Evolutionary conservation across 164 flowering plant species (phyloP).

Genomic region (Magnolia changhungtana): DNA sequence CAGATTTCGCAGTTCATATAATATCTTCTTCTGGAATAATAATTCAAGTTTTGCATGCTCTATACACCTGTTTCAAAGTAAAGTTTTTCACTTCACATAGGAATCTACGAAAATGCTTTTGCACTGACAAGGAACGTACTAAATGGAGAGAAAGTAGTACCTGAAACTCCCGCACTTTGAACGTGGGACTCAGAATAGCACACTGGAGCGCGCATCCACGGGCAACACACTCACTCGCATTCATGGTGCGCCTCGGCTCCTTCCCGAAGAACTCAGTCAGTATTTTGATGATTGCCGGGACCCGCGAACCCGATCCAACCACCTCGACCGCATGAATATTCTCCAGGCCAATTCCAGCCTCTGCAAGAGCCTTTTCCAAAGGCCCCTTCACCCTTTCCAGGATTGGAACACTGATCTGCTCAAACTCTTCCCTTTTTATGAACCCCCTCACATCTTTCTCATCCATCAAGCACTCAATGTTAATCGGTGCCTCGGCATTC

Average conservation of each 20-base stretch:
- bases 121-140: neutral
- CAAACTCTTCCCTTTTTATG: slow-evolving; percentile 87
- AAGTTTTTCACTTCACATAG: too few species aligned
- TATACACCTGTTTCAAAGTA: too few species aligned
- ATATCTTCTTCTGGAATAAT: too few species aligned
- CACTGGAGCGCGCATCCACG: slow-evolving; percentile 81
- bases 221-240: slow-evolving; percentile 95
- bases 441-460: slow-evolving; percentile 83
- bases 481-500: slow-evolving; percentile 78
- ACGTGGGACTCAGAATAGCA: slow-evolving; percentile 88
- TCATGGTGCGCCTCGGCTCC: slow-evolving; percentile 92
- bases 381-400: slow-evolving; percentile 81
- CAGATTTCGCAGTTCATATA: too few species aligned
- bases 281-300: slow-evolving; percentile 77
- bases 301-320: slow-evolving; percentile 85
- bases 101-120: neutral
- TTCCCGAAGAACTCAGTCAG: slow-evolving; percentile 80
- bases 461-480: slow-evolving; percentile 89
- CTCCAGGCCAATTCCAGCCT: slow-evolving; percentile 66
- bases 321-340: slow-evolving; percentile 75
- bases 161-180: slow-evolving; percentile 93
- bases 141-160: slow-evolving; percentile 25
- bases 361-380: slow-evolving; percentile 70
- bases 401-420: slow-evolving; percentile 65
- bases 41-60: too few species aligned